Evolutionary conservation across 1,139 yeast genomes (phyloP).

Genomic region (Kurtzmaniella quercitrusa): DNA sequence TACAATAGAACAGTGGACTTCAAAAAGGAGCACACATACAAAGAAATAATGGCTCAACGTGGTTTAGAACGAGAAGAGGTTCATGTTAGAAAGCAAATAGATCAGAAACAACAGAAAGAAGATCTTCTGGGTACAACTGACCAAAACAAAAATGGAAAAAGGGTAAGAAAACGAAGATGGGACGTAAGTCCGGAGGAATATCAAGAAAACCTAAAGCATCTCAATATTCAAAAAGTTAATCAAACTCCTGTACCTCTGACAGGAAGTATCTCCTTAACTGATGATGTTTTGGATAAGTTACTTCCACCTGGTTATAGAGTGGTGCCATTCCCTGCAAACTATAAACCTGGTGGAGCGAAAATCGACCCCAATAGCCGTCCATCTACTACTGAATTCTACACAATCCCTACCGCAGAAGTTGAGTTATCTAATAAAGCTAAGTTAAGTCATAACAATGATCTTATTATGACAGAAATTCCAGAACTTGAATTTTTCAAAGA

Average conservation of each 20-base stretch:
- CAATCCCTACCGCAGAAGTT: constrained; percentile 21
- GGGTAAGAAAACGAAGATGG: constrained; percentile 30
- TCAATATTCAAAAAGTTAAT: constrained; percentile 8
- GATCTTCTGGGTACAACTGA: constrained; percentile 10
- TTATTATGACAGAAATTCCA: constrained; percentile 14
- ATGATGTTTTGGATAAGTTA: constrained; percentile 45
- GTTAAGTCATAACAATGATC: constrained; percentile 1
- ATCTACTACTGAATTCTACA: constrained; percentile 19
- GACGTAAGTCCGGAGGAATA: constrained; percentile 35
- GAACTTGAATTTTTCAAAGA: constrained; percentile 66
- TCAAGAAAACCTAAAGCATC: constrained; percentile 9
- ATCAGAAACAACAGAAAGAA: constrained; percentile 14
- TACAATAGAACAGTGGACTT: constrained; percentile 23
- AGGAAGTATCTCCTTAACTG: constrained; percentile 45
- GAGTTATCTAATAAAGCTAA: constrained; percentile 7
- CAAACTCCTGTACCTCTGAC: constrained; percentile 12
- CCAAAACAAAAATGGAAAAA: constrained; percentile 2
- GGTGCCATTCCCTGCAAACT: constrained; percentile 46
- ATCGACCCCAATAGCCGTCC: constrained; percentile 26
- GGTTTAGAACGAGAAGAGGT: constrained; percentile 28
- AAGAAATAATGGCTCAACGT: constrained; percentile 34
- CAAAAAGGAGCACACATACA: constrained; percentile 22
- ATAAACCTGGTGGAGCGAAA: constrained; percentile 26
- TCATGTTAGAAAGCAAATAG: constrained; percentile 17
- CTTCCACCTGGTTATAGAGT: constrained; percentile 54